A percentile compares a stretch with the other conserved stretches of the same genome.
phyloP scores from a whole-genome alignment of 805 yeast species.

The Wickerhamomyces bovis region DNA sequence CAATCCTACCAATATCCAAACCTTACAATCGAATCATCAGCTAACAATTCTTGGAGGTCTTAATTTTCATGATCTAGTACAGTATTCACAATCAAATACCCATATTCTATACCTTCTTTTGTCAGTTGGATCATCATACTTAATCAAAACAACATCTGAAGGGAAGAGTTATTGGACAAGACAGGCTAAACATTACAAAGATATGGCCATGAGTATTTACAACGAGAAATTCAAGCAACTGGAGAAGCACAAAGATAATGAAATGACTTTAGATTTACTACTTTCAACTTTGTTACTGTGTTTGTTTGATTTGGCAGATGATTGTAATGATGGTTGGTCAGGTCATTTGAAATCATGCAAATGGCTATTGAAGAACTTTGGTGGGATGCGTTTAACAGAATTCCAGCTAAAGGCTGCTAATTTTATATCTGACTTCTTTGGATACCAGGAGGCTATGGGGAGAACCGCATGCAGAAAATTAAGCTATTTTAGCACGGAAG shows the following conservation, averaged over 20 bases:
- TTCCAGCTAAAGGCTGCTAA: slow-evolving; percentile 1
- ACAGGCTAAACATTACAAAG: slow-evolving; percentile 2
- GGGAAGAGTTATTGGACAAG: slow-evolving; percentile 2
- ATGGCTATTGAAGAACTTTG: background rate
- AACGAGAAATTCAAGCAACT: background rate
- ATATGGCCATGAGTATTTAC: background rate
- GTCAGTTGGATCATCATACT: slow-evolving; percentile 7
- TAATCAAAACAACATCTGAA: background rate
- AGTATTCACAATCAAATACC: slow-evolving; percentile 1
- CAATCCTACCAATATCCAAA: slow-evolving; percentile 3
- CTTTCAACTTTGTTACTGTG: slow-evolving; percentile 7
- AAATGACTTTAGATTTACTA: slow-evolving; percentile 1
- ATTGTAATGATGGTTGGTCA: slow-evolving; percentile 9
- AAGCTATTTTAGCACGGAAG: slow-evolving; percentile 3
- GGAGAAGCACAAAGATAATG: background rate
- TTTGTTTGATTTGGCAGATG: slow-evolving; percentile 6
- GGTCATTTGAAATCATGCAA: slow-evolving; percentile 3
- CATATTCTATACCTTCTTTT: slow-evolving; percentile 4
- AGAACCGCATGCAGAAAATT: slow-evolving; percentile 7
- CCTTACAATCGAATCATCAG: background rate
- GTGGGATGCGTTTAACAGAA: background rate
- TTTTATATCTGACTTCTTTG: slow-evolving; percentile 5
- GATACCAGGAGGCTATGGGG: slow-evolving; percentile 9
- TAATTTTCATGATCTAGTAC: slow-evolving; percentile 2
- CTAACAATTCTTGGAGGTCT: background rate